These are phyloP conservation scores for Tetrahymena borealis DNA, from an alignment of 73 alveolate genomes.

Conservation along the genomic window DNA sequence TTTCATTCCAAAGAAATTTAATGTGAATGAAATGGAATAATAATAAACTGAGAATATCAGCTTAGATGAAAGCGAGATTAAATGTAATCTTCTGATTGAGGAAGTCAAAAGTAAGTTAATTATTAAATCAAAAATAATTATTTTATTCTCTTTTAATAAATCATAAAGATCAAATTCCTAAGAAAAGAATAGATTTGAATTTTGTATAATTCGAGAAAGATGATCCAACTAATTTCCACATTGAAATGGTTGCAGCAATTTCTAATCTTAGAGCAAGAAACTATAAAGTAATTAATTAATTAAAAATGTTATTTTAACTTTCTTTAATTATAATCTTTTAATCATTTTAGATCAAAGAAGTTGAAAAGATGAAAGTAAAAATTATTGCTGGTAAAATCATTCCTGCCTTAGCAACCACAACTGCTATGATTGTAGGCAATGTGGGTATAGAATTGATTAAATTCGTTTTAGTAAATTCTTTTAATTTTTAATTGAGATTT, in stretches of 20 bases:
- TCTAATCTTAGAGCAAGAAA: conserved; percentile 86
- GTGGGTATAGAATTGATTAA: conserved; percentile 59
- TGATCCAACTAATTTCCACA: conserved; percentile 77
- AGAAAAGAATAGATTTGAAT: conserved; percentile 43
- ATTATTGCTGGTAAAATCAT: conserved; percentile 89
- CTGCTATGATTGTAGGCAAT: conserved; percentile 84
- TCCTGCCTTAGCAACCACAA: conserved; percentile 93
- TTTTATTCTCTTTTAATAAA: neutral
- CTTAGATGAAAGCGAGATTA: neutral
- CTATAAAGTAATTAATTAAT: conserved; percentile 68
- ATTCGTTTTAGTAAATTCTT: conserved; percentile 30
- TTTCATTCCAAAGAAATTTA: neutral
- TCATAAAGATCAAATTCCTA: conserved; percentile 36
- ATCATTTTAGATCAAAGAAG: neutral
- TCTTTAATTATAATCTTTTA: too few relatives aligned
- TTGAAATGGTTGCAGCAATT: conserved; percentile 80
- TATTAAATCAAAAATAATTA: neutral
- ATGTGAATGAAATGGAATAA: neutral
- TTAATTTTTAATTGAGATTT: neutral
- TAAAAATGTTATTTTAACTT: conserved; percentile 56
- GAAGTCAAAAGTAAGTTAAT: neutral
- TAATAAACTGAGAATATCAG: neutral
- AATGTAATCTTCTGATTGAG: neutral
- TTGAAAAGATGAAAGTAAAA: neutral
- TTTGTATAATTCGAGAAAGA: conserved; percentile 86